Conservation (phyloP, 257 asterid species). For the Plantago elongata region DNA sequence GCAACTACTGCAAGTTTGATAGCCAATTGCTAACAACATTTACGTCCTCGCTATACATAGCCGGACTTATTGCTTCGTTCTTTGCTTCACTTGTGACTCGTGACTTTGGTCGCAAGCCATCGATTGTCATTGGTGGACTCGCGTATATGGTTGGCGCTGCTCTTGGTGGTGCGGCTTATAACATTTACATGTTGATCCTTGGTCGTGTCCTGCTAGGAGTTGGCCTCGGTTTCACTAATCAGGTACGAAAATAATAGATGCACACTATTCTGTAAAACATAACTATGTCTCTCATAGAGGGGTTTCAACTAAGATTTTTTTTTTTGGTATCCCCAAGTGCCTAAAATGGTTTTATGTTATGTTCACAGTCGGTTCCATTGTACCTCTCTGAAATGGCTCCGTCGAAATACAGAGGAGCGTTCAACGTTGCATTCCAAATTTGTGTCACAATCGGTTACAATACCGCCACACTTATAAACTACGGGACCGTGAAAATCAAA, state of each 20-base stretch:
- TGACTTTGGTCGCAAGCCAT: slow-evolving; percentile 19
- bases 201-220: slow-evolving; percentile 13
- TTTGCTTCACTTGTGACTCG: slow-evolving; percentile 17
- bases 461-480: slow-evolving; percentile 41
- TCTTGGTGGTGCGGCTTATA: slow-evolving; percentile 13
- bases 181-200: slow-evolving; percentile 12
- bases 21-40: slow-evolving; percentile 5
- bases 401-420: slow-evolving; percentile 24
- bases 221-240: slow-evolving; percentile 20
- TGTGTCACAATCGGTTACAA: slow-evolving; percentile 40
- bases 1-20: slow-evolving; percentile 6
- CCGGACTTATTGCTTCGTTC: slow-evolving; percentile 13
- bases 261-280: too few relatives aligned
- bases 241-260: neutral
- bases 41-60: slow-evolving; percentile 10
- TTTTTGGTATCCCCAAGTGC: neutral
- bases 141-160: slow-evolving; percentile 16
- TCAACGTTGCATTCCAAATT: slow-evolving; percentile 43
- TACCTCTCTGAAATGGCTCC: slow-evolving; percentile 57
- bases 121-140: slow-evolving; percentile 18
- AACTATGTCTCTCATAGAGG: too few relatives aligned
- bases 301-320: neutral
- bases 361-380: slow-evolving; percentile 42
- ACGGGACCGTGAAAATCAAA: slow-evolving; percentile 10
- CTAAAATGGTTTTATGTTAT: neutral